Base-by-base conservation (phyloP, 2,329 filamentous ascomycete genomes). In the Fonsecaea pedrosoi region DNA sequence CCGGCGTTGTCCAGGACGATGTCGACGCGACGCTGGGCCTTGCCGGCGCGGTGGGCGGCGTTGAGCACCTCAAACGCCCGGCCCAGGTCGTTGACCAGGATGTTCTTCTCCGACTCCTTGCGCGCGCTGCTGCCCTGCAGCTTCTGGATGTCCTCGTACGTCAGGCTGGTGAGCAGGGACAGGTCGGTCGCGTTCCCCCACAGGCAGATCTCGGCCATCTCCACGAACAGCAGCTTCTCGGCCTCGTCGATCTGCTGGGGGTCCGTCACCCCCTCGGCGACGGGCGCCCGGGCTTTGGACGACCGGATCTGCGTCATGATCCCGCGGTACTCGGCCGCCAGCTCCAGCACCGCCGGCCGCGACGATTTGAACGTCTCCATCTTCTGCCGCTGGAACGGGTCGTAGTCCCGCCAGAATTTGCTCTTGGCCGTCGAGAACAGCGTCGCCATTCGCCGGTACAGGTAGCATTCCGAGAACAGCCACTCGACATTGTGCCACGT, bases 1-100 rank as follows among this genome's bases (percentile, higher is more conserved):
- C 95, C 95, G 21, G 95, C 92, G 74, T 99, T 99, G 78, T 99
- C 95, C 4, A 99, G 89, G 1, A 99, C 91, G 70, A 99, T 94
- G 74, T 99, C 95, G 1, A 99, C 90, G 15, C 92, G 86, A 42
- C 93, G 86, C 71, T 93, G 89, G 68, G 84, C 82, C 75, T 87
- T 37, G 85, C 83, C 25, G 83, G 84, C 71, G 9, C n/a, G 5
- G 21, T 90, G 86, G 0, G 90, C 90, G 68, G 86, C 83, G 63
- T 85, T 86, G 25, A 96, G 84, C 0, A 87, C 79, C 7, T 86
- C 82, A 77, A 95, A 97, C 0, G 92, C 91, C 9, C 83, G 81
- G 10, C 84, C 85, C 5, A 97, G 85, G 76, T 99, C 91, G 77
- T 98, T 98, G 74, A 91, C 87, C 7, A 99, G 78, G 66, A 99